Evolutionary conservation across 192 early-diverging fungal species (phyloP).

Genomic region (Glomus cerebriforme): DNA sequence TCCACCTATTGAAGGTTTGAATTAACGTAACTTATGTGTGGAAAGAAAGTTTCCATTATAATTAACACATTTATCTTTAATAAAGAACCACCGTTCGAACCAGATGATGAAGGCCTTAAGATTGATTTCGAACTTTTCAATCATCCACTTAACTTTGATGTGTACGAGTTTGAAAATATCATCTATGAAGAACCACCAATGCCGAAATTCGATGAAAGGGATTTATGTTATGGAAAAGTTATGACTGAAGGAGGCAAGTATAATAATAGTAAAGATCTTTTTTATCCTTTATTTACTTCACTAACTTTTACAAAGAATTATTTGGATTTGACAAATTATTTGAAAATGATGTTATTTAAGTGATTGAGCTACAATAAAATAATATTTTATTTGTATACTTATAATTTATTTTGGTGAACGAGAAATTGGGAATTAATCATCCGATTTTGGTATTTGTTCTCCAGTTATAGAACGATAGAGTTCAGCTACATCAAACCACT

Average conservation of each 20-base stretch:
- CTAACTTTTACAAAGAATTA: neutral
- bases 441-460: conserved; percentile 51
- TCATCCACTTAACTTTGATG: neutral
- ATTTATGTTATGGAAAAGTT: neutral
- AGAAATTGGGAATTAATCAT: conserved; percentile 37
- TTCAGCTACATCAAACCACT: conserved; percentile 65
- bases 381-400: conserved; percentile 23
- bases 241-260: conserved; percentile 10
- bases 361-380: conserved; percentile 40
- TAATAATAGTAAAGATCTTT: neutral
- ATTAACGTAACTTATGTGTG: neutral
- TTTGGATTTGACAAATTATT: neutral
- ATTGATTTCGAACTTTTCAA: conserved; percentile 8
- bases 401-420: conserved; percentile 35
- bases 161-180: conserved; percentile 23
- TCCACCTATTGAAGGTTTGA: neutral
- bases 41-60: neutral
- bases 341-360: neutral
- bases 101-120: conserved; percentile 14
- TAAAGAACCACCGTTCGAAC: conserved; percentile 17
- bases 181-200: neutral
- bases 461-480: conserved; percentile 55
- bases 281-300: neutral
- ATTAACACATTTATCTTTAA: neutral
- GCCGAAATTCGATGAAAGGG: neutral